These are phyloP conservation scores for Neurospora hispaniola DNA, from an alignment of 495 filamentous ascomycete species.

Conservation along the genomic window DNA sequence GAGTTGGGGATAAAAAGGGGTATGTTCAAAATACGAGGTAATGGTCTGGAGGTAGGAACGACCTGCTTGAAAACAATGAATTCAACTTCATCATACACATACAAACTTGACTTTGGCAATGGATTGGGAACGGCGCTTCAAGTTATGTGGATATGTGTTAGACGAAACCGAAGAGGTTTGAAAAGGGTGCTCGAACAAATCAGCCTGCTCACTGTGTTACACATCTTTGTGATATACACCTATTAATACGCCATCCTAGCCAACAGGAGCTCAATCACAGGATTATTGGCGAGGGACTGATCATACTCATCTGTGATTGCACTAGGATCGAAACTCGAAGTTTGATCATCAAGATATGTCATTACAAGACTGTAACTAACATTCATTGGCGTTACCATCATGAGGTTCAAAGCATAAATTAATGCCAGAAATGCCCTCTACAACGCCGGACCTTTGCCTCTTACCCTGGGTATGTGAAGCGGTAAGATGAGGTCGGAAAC, in stretches of 20 bases:
- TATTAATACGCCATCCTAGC: not conserved
- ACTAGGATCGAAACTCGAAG: not conserved
- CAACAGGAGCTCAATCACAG: not conserved
- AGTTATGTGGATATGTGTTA: not conserved
- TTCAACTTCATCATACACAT: too few species aligned
- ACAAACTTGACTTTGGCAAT: too few species aligned
- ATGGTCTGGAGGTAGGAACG: not conserved
- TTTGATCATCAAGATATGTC: not conserved
- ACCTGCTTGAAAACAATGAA: not conserved
- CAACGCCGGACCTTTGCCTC: not conserved
- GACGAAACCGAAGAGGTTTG: not conserved
- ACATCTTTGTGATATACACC: not conserved
- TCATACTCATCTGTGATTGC: not conserved
- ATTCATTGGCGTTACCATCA: not conserved
- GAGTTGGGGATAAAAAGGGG: not conserved
- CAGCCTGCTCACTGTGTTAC: not conserved
- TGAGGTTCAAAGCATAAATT: not conserved
- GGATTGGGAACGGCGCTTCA: too few species aligned
- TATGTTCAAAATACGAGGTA: not conserved
- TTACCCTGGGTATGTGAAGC: not conserved
- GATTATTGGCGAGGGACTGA: not conserved
- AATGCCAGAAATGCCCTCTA: not conserved
- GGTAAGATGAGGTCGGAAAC: not conserved
- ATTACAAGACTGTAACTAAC: not conserved
- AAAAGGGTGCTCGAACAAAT: not conserved